A percentile compares a stretch with the other conserved stretches of the same genome.
Evolutionary conservation across 495 filamentous ascomycete species (phyloP).

Genomic region (Lasiosphaeria ovina): DNA sequence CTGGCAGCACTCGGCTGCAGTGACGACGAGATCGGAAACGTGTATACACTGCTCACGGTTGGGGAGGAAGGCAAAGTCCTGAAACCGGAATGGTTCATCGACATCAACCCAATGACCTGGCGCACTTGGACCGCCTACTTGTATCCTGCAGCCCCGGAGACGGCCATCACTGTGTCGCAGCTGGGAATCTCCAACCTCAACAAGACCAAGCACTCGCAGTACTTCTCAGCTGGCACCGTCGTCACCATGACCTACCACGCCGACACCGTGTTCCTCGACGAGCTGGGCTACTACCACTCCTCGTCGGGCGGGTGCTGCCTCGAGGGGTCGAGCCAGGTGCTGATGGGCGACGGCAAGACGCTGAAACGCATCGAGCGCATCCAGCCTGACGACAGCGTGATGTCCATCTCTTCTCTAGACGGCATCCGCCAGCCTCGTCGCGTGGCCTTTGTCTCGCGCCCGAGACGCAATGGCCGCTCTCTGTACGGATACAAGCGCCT

Average conservation of each 20-base stretch:
- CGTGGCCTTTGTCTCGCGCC: conserved; percentile 1
- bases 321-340: neutral
- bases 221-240: neutral
- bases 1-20: neutral
- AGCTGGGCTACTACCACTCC: conserved; percentile 1
- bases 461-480: neutral
- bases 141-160: neutral
- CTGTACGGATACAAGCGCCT: neutral
- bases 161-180: neutral
- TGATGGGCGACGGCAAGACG: neutral
- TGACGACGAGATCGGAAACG: neutral
- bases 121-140: neutral
- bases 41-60: neutral
- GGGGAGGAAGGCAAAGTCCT: neutral
- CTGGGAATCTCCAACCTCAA: neutral
- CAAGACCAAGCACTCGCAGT: neutral
- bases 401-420: neutral
- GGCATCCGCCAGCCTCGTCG: neutral
- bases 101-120: neutral
- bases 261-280: neutral
- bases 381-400: neutral
- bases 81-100: neutral
- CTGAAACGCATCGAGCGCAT: neutral
- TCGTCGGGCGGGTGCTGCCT: neutral
- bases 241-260: neutral